Evolutionary conservation across 1,284 basidiomycete species (phyloP), one percentile per base, ranked within the genome.

Genomic region (Agaricales sp.): DNA sequence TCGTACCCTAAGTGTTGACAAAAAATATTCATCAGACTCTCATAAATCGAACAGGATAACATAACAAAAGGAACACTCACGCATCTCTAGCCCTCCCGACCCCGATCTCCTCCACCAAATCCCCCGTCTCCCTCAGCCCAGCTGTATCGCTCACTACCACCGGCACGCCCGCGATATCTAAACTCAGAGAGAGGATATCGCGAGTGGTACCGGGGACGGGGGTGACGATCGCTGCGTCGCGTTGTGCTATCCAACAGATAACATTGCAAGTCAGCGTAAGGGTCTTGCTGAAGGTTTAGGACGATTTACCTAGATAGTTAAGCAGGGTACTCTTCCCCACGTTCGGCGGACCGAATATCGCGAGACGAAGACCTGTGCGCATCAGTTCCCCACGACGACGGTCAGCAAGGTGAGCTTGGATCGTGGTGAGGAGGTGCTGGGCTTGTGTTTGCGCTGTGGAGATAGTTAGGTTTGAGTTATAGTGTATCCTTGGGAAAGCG

Each of bases 301-400:
- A n/a, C n/a, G n/a, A 55, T 70, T n/a, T 54, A 83, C 88, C 87
- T 6, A 93, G 67, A 60, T 82, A 85, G 59, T 93, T 93, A 26
- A 92, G 71, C 18, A 93, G 63, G 54, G 80, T 88, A 57, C 86
- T 90, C 66, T 94, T 94, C 30, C 91, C 91, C 1, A 85, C 90
- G 58, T 95, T 95, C 0, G 92, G 88, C 16, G 90, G 87, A 0
- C 91, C 91, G 59, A 92, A 92, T 43, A 95, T 90, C 3, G 86
- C 84, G 3, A 94, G 69, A 26, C 78, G 78, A 37, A 93, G 75
- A 0, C 92, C 92, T 0, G 80, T 78, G n/a, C 85, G 79, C 50
- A 92, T 67, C 46, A 93, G 82, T 61, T 94, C 91, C 0, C 90
- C 88, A 22, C 85, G 71, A 21, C 82, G 73, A 45, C 74, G 78